phyloP scores from a whole-genome alignment of 768 basidiomycete species.

The Trametes gibbosa region DNA sequence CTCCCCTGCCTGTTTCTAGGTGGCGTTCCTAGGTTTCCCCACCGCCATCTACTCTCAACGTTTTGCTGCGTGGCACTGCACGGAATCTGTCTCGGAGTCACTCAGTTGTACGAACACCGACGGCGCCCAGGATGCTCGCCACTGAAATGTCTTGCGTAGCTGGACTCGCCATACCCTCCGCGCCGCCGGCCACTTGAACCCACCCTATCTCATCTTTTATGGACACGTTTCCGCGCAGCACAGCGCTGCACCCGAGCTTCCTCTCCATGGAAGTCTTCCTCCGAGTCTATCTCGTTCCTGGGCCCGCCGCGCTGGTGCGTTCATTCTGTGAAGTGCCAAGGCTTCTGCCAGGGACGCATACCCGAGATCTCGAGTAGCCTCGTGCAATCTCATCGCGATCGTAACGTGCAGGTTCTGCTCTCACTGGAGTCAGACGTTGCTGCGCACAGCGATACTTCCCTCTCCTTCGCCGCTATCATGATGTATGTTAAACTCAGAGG shows the following conservation, averaged over 20 bases:
- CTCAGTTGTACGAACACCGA: no score
- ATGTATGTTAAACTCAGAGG: no score
- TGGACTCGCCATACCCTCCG: background rate
- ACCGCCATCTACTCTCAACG: no score
- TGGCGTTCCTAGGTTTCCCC: background rate
- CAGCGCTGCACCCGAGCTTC: background rate
- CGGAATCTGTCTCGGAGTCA: no score
- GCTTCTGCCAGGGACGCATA: background rate
- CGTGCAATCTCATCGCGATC: slow-evolving; percentile 11
- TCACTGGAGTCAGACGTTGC: no score
- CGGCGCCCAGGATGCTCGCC: no score
- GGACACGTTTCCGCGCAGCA: slow-evolving; percentile 1
- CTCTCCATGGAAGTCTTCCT: background rate
- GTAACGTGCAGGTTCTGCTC: no score
- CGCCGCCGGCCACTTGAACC: background rate
- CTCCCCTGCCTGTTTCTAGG: background rate
- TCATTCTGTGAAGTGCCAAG: no score
- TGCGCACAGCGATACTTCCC: no score
- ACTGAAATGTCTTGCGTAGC: no score
- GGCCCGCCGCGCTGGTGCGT: background rate
- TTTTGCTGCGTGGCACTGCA: background rate
- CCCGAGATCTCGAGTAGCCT: background rate
- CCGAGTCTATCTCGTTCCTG: background rate
- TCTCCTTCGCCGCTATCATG: no score
- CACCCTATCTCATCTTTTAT: background rate